Evolutionary conservation across 164 flowering plant species (phyloP), one percentile per base, ranked within the genome.

Genomic region (Kingdonia uniflora): DNA sequence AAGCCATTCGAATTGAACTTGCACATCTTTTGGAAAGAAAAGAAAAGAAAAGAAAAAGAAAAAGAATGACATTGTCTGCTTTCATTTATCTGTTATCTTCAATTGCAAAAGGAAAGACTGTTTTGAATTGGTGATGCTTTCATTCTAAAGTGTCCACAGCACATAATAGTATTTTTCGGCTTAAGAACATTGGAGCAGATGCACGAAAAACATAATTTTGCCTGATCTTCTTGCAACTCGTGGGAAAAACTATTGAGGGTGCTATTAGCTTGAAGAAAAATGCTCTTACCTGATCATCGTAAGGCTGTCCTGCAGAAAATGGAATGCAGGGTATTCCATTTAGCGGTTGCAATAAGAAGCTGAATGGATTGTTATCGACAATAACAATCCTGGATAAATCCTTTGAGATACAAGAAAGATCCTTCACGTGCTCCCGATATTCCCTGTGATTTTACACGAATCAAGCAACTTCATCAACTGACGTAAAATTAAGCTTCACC

Each of bases 241-340:
- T 37, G 13, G 11, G 13, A 37, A 0, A 0, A 37, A 37, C 13
- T 37, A 37, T 37, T 37, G 11, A 37, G 40, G 40, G 40, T 37
- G 7, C 7, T 37, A 37, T 0, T 37, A 13, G 0, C 11, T 13
- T 37, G 40, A 7, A 7, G 40, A 2, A 35, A 19, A 52, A n/a
- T 11, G 17, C 50, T 15, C 2, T 11, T 65, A 92, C 99, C 99
- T 92, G 97, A 6, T 73, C 80, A 68, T 92, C 98, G 11, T 73
- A 69, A 10, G 98, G 91, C 65, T 86, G 85, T 51, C 82, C 87
- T 35, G 89, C 91, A 58, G 96, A 79, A 65, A 92, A 92, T 41
- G 98, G 88, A 40, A 92, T 54, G 65, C 98, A 92, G 12, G 98
- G 98, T 57, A 92, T 79, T 51, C 98, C 98, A 71, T 92, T 88